These are phyloP conservation scores for Euphorbia corollata DNA, from an alignment of 441 rosid species.

Conservation along the genomic window DNA sequence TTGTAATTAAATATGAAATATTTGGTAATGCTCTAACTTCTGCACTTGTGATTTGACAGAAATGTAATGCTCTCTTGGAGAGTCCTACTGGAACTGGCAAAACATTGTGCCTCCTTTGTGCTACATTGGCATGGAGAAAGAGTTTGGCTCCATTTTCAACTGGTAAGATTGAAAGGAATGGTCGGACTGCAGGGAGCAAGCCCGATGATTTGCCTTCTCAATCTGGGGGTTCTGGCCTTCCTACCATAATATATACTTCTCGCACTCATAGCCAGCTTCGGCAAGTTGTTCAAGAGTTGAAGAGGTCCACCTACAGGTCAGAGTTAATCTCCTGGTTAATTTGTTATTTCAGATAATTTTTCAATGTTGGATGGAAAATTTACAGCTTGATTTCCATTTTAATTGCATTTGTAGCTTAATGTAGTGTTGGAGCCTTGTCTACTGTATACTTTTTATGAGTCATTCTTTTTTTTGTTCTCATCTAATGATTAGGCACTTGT, in stretches of 20 bases:
- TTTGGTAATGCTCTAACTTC: not conserved
- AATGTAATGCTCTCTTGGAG: conserved; percentile 85
- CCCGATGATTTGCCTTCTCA: conserved; percentile 28
- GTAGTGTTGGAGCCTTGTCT: not conserved
- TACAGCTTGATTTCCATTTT: not conserved
- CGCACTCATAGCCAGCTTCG: conserved; percentile 96
- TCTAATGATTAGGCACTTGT: not conserved
- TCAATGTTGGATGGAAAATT: not conserved
- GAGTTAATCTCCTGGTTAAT: conserved; percentile 4
- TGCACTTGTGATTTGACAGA: conserved; percentile 36
- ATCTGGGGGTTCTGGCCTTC: conserved; percentile 35
- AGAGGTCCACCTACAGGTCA: conserved; percentile 83
- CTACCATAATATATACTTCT: conserved; percentile 76
- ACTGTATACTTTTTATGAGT: not conserved
- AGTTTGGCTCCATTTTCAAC: conserved; percentile 70
- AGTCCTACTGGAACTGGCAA: conserved; percentile 99
- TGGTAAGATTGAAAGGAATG: conserved; percentile 35
- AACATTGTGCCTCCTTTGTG: conserved; percentile 90
- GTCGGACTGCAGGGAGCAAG: conserved; percentile 30
- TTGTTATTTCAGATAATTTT: conserved; percentile 11
- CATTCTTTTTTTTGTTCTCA: not conserved
- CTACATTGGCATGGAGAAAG: conserved; percentile 95
- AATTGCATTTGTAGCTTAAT: not conserved
- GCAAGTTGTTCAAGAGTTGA: conserved; percentile 83
- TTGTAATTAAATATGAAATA: no score